Base-by-base conservation (phyloP, 257 asterid genomes). In the Paraleonurus japonicus region DNA sequence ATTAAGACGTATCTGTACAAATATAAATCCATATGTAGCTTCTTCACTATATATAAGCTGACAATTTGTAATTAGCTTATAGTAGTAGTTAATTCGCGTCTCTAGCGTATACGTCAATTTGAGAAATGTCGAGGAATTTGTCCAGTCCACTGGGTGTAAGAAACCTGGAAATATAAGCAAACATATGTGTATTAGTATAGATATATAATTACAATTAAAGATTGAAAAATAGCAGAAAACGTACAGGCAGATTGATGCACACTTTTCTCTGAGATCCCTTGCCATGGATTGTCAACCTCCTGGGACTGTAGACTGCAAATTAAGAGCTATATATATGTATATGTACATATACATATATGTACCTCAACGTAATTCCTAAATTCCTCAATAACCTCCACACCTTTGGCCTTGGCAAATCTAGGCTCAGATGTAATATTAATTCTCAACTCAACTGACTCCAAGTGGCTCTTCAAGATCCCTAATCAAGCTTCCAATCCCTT, bases 201-300 rank as follows among this genome's bases (percentile, higher is more conserved):
- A n/a, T n/a, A n/a, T n/a, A 32, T 16, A 9, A 23, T 22, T 4
- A 2, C 0, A 4, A 22, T 0, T 0, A 0, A 23, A 10, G 2
- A 22, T 8, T 9, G 12, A 76, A 12, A 35, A 47, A 24, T 69
- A 43, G 22, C 20, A n/a, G 9, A 47, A 13, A 22, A 39, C 65
- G 24, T 54, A 45, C 50, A 35, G 7, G 41, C 51, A 24, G 12
- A 35, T 24, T 30, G 27, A 30, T 10, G 13, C 81, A 6, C 86
- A 93, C 98, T 79, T 86, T 69, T 90, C 90, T 74, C 80, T 80
- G 9, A 93, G 81, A 55, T 74, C 84, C 65, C 67, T 80, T 27
- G 95, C 71, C 86, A 93, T 93, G 78, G 86, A 75, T 71, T 63
- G 83, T 57, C 98, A 93, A 61, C 96, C 96, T 65, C 97, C 97